phyloP scores from a whole-genome alignment of 169 alveolate species.

The Babesia ovata region DNA sequence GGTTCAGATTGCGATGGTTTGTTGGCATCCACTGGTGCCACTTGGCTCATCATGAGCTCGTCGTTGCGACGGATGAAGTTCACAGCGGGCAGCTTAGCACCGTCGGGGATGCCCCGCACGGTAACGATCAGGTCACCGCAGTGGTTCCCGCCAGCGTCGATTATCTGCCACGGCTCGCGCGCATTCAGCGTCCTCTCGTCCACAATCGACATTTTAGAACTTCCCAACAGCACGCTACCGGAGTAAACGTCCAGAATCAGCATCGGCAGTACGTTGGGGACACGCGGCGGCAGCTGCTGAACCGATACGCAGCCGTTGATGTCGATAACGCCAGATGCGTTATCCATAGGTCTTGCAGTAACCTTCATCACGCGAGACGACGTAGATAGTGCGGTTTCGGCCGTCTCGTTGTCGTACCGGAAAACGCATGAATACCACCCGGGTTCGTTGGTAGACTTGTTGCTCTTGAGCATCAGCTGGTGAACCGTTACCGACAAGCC shows the following conservation, averaged over 20 bases:
- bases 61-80: slow-evolving; percentile 46
- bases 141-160: slow-evolving; percentile 55
- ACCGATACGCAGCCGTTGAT: slow-evolving; percentile 63
- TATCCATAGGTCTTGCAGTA: slow-evolving; percentile 54
- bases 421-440: slow-evolving; percentile 35
- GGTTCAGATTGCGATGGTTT: slow-evolving; percentile 11
- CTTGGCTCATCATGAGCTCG: slow-evolving; percentile 29
- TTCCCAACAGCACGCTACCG: slow-evolving; percentile 49
- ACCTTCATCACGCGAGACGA: slow-evolving; percentile 17
- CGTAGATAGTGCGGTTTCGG: background rate
- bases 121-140: slow-evolving; percentile 77
- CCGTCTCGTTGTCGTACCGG: slow-evolving; percentile 67
- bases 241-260: slow-evolving; percentile 76
- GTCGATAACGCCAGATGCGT: slow-evolving; percentile 70
- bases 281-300: slow-evolving; percentile 75
- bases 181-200: slow-evolving; percentile 68
- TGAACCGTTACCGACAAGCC: slow-evolving; percentile 51
- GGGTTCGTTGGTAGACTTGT: slow-evolving; percentile 35
- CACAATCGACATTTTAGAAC: slow-evolving; percentile 65
- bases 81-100: slow-evolving; percentile 83
- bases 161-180: slow-evolving; percentile 73
- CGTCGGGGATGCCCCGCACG: slow-evolving; percentile 73
- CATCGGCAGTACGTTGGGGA: slow-evolving; percentile 79
- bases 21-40: slow-evolving; percentile 3
- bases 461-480: slow-evolving; percentile 56